Conservation (phyloP, 169 alveolate genomes). For the Eimeria tenella region DNA sequence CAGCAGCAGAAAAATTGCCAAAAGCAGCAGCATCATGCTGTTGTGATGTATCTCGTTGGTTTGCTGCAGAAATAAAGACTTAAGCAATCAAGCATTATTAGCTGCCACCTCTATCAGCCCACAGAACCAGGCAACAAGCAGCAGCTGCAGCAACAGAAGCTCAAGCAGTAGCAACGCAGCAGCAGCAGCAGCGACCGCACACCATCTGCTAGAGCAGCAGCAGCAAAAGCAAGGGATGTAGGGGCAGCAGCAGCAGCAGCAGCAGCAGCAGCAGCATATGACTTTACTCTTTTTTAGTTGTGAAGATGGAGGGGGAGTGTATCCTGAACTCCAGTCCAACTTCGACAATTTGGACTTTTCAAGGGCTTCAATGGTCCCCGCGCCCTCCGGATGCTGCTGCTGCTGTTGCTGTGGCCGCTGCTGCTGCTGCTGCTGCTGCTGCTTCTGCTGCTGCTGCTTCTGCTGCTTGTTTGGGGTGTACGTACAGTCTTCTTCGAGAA, state of each 20-base stretch:
- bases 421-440: background rate
- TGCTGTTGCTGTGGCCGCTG: background rate
- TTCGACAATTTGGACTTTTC: background rate
- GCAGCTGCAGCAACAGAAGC: background rate
- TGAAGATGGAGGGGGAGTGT: background rate
- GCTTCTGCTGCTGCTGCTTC: background rate
- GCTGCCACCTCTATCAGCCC: too few species aligned
- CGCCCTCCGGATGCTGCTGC: background rate
- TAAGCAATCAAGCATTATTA: too few species aligned
- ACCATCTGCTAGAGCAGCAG: background rate
- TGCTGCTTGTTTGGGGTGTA: background rate
- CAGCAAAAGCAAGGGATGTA: background rate
- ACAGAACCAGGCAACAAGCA: too few species aligned
- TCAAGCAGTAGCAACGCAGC: background rate
- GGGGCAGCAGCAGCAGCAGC: background rate
- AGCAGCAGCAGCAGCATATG: slow-evolving; percentile 8
- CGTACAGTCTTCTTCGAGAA: background rate
- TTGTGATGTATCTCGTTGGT: too few species aligned
- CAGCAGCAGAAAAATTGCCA: background rate
- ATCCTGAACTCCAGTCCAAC: slow-evolving; percentile 20
- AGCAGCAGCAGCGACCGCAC: background rate
- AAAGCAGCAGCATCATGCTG: background rate
- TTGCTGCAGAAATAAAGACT: too few species aligned
- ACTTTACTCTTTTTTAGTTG: background rate
- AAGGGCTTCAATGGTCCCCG: background rate